These are phyloP conservation scores for Pichia sporocuriosa DNA, from an alignment of 805 yeast species.

Conservation along the genomic window DNA sequence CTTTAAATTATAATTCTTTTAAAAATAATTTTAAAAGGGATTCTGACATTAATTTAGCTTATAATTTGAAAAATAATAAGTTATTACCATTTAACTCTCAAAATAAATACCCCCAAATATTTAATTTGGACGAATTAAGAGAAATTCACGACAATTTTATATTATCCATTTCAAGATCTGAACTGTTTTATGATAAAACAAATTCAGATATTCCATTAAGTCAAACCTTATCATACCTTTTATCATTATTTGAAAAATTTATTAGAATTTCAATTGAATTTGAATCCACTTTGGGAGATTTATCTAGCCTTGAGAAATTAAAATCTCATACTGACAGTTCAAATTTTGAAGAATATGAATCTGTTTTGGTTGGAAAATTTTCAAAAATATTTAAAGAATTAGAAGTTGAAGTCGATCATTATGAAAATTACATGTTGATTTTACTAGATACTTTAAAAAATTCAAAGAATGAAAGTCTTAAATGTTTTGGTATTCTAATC, in stretches of 20 bases:
- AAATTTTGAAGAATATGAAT: conserved; percentile 21
- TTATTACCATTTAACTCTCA: conserved; percentile 1
- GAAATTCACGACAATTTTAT: conserved; percentile 30
- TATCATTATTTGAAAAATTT: conserved; percentile 33
- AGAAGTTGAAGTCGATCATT: conserved; percentile 35
- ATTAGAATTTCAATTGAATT: conserved; percentile 30
- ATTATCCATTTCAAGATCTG: conserved; percentile 27
- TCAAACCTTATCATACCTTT: conserved; percentile 2
- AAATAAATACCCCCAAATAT: conserved; percentile 23
- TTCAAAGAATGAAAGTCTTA: conserved; percentile 44
- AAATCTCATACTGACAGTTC: conserved; percentile 10
- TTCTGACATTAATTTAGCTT: conserved; percentile 3
- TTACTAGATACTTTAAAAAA: conserved; percentile 46
- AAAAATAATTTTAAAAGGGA: conserved; percentile 20
- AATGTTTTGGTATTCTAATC: conserved; percentile 35
- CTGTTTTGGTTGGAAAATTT: conserved; percentile 22
- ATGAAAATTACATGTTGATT: conserved; percentile 32
- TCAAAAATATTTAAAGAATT: conserved; percentile 36
- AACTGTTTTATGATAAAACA: conserved; percentile 21
- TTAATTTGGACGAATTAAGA: conserved; percentile 46
- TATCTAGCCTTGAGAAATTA: conserved; percentile 9
- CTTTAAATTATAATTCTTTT: conserved; percentile 28
- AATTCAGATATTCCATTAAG: neutral
- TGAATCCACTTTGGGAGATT: conserved; percentile 4
- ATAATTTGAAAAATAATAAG: conserved; percentile 2